Percentiles rank a stretch among this genome's conserved stretches.
Conservation (phyloP, 768 basidiomycete genomes). For the Coprinopsis cinerea region DNA sequence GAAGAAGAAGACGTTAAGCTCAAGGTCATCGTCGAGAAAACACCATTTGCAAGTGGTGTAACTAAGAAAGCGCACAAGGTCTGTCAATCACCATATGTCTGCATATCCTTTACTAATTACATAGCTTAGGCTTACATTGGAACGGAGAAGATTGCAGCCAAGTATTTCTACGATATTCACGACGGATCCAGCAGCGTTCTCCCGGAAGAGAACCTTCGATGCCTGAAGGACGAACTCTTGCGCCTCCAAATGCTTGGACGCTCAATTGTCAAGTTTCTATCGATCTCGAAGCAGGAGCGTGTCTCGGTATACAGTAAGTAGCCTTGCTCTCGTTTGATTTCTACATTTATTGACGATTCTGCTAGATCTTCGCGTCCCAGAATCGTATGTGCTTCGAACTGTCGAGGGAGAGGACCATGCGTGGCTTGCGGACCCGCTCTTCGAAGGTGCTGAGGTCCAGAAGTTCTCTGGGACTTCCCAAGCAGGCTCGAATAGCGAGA, state of each 20-base stretch:
- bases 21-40: background rate
- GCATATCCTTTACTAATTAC: background rate
- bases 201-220: background rate
- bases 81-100: background rate
- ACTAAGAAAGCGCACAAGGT: background rate
- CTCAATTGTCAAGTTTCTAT: background rate
- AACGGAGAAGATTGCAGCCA: background rate
- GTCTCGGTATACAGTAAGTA: background rate
- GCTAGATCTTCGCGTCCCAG: background rate
- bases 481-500: conserved; percentile 1
- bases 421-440: background rate
- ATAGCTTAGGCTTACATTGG: background rate
- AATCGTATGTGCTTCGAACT: background rate
- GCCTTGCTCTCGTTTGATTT: background rate
- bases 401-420: background rate
- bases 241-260: background rate
- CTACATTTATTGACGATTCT: background rate
- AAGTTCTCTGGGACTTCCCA: conserved; percentile 1
- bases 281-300: background rate
- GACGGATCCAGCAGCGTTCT: background rate
- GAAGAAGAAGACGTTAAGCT: background rate
- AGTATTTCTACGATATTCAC: background rate
- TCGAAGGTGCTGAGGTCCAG: background rate
- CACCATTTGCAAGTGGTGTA: background rate
- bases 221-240: background rate